Evolutionary conservation across 176 grass and related monocot genomes (phyloP).

Genomic region (Cenchrus americanus): DNA sequence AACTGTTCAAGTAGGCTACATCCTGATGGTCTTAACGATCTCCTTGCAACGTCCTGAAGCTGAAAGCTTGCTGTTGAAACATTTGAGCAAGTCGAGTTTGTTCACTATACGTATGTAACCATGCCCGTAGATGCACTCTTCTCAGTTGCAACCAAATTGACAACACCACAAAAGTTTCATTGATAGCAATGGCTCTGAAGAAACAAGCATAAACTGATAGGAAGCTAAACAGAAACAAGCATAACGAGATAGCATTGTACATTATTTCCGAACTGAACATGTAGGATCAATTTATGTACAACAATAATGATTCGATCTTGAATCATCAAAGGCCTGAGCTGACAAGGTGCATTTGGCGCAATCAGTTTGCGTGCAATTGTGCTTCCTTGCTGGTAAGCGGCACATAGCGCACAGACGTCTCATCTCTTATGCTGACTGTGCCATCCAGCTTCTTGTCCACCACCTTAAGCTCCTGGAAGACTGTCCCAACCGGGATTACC

Average conservation of each 20-base stretch:
- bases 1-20: slow-evolving; percentile 44
- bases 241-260: not conserved
- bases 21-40: not conserved
- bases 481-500: slow-evolving; percentile 77
- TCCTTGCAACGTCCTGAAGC: not conserved
- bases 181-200: not conserved
- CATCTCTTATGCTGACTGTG: slow-evolving; percentile 50
- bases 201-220: not conserved
- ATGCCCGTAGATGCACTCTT: no score
- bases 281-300: slow-evolving; percentile 34
- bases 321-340: not conserved
- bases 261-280: not conserved
- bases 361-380: slow-evolving; percentile 57
- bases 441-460: slow-evolving; percentile 75
- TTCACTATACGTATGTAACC: not conserved
- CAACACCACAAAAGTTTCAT: not conserved
- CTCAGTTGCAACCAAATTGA: not conserved
- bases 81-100: not conserved
- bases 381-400: slow-evolving; percentile 66
- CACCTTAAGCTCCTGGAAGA: slow-evolving; percentile 81
- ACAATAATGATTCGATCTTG: not conserved
- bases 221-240: not conserved
- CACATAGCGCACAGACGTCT: slow-evolving; percentile 72
- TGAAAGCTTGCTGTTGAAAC: not conserved
- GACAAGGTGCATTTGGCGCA: not conserved